Base-by-base conservation (phyloP, 2,329 filamentous ascomycete species). In the Graphium sp. region DNA sequence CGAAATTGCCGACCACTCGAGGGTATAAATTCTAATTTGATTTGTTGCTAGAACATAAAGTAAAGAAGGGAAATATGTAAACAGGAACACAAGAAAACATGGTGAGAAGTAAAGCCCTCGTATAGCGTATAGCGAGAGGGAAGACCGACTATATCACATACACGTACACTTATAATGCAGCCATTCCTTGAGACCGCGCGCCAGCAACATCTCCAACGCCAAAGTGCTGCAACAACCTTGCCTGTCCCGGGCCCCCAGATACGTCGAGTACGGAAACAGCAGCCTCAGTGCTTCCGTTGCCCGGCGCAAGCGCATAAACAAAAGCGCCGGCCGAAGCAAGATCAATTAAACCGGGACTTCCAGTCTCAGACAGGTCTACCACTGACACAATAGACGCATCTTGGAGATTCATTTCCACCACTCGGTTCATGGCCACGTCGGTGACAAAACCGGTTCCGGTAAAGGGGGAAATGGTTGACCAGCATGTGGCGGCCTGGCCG, bases 371-470 rank as follows among this genome's bases (percentile, higher is more conserved):
- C 3, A 62, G 43, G 28, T 67, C 57, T 0, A 64, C 37, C 6
- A 40, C 37, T 0, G 40, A 41, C 3, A 64, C 25, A 7, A 74
- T 49, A 7, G 48, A 54, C 0, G 65, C 66, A 33, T 66, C 56
- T 0, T 40, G 32, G 1, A 57, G 25, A 23, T 59, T 60, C 50
- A 75, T 61, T 46, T 75, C 67, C 0, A 74, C 56, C 0, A 77
- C 38, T 4, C 57, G 52, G 39, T 70, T 62, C 3, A 48, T 38
- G 0, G 32, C 58, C 0, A 62, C 64, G 35, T 76, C 71, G 0
- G 67, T 63, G 4, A 76, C 64, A 33, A 69, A 77, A 0, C 60
- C 64, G 1, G 56, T 65, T 6, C 52, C 46, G 0, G 62, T 66
- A 0, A 46, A 42, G 0, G 46, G 32, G 0, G 62, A 65, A 22